phyloP scores from a whole-genome alignment of 345 rosid genomes.

The Salix caprea region DNA sequence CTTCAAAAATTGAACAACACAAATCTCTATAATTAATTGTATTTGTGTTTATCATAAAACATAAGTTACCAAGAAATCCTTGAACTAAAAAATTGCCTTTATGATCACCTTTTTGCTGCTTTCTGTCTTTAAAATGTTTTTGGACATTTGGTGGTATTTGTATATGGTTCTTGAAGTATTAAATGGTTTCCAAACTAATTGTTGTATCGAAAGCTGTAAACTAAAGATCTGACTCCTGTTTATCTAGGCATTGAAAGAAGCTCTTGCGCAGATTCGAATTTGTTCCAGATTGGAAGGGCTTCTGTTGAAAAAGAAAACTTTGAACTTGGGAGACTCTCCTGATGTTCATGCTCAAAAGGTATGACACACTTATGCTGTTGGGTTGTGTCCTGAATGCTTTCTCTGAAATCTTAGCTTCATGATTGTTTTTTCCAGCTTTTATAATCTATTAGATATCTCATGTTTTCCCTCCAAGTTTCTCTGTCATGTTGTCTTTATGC shows the following conservation, averaged over 20 bases:
- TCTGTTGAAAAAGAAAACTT: constrained; percentile 59
- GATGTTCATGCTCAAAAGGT: constrained; percentile 97
- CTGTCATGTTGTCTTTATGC: background rate
- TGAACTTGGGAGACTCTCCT: constrained; percentile 73
- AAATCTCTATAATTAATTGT: background rate
- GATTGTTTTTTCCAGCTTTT: constrained; percentile 1
- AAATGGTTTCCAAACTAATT: background rate
- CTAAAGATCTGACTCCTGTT: background rate
- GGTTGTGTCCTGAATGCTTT: background rate
- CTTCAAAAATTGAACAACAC: background rate
- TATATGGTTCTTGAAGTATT: background rate
- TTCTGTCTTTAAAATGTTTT: background rate
- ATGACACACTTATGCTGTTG: background rate
- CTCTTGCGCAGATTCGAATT: constrained; percentile 62
- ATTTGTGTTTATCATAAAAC: background rate
- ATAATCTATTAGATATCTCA: constrained; percentile 1
- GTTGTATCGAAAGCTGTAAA: background rate
- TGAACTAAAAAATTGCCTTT: background rate
- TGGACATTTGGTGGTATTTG: background rate
- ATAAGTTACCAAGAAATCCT: background rate
- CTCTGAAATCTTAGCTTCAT: background rate
- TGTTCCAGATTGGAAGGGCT: constrained; percentile 83
- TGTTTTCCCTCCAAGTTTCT: background rate
- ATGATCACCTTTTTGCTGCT: background rate
- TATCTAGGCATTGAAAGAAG: constrained; percentile 70